Evolutionary conservation across 2,329 filamentous ascomycete genomes (phyloP), one percentile per base, ranked within the genome.

Genomic region (Sclerotinia nivalis): DNA sequence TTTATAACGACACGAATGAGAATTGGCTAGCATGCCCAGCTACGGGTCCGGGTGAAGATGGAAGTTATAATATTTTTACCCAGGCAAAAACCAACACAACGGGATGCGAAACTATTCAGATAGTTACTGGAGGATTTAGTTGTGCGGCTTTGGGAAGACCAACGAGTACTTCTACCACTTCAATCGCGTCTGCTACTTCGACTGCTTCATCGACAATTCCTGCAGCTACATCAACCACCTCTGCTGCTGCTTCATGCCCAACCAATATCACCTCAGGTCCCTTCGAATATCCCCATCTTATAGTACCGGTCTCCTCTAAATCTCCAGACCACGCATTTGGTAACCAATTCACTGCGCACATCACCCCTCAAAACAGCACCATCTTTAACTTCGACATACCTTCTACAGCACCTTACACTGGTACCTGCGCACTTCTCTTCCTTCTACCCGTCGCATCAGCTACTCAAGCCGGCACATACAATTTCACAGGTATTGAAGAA

Each of bases 331-430:
- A 80, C 10, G 81, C 85, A 0, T 79, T 80, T 58, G 88, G 88
- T 9, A 87, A 84, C 2, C 83, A 82, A 1, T 85, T 82, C 79
- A 85, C 86, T 72, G 88, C 88, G 65, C 83, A 84, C 12, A 81
- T 90, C 55, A 85, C 84, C 13, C 45, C 50, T 3, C 31, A 43
- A 20, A 69, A 64, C 10, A 49, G 18, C 13, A 85, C 85, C 20
- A 85, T 91, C 76, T 91, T 89, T 84, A 90, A 90, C 81, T 92
- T 92, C 80, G 88, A 90, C 75, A 85, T 92, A 58, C 86, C 86
- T 0, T 65, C 37, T 12, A 12, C 20, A 10, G 72, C 79, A 4
- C 79, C 80, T 6, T 83, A 87, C 74, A 69, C 67, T 2, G 49
- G 58, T 18, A 86, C 80, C 18, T 92, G 89, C 81, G 85, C 83